These are phyloP conservation scores for Lophiostoma macrostomum DNA, from an alignment of 495 filamentous ascomycete genomes.

Conservation along the genomic window DNA sequence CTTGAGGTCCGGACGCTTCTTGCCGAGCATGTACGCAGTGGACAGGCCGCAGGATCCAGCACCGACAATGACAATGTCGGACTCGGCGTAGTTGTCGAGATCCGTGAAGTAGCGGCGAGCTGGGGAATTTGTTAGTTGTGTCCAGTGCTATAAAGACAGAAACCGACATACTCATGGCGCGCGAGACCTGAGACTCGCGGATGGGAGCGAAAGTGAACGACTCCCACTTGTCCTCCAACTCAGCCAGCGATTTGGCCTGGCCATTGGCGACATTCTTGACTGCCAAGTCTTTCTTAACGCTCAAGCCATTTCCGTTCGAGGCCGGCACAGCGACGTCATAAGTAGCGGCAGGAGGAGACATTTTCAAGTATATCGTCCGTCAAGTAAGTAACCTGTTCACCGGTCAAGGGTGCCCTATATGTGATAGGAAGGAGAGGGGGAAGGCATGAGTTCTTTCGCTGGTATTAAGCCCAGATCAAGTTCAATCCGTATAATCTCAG, in stretches of 20 bases:
- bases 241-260: constrained; percentile 55
- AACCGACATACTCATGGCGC: constrained; percentile 65
- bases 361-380: constrained; percentile 41
- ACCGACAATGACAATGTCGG: constrained; percentile 86
- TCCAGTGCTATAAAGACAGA: background rate
- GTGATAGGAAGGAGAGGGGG: constrained; percentile 44
- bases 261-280: constrained; percentile 41
- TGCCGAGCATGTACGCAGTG: constrained; percentile 79
- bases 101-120: constrained; percentile 83
- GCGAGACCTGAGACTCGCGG: constrained; percentile 84
- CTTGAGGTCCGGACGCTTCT: constrained; percentile 81
- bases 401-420: constrained; percentile 40
- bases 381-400: background rate
- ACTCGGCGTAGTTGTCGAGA: constrained; percentile 83
- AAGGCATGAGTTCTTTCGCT: constrained; percentile 98
- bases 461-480: constrained; percentile 99
- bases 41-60: constrained; percentile 83
- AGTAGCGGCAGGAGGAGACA: constrained; percentile 71
- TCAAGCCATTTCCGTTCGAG: constrained; percentile 36
- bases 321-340: constrained; percentile 29
- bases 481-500: constrained; percentile 96
- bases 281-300: constrained; percentile 43
- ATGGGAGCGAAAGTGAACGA: constrained; percentile 80
- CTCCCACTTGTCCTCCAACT: constrained; percentile 65
- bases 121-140: background rate